These are phyloP conservation scores for Sicyos baderoa DNA, from an alignment of 306 rosid genomes.

Conservation along the genomic window DNA sequence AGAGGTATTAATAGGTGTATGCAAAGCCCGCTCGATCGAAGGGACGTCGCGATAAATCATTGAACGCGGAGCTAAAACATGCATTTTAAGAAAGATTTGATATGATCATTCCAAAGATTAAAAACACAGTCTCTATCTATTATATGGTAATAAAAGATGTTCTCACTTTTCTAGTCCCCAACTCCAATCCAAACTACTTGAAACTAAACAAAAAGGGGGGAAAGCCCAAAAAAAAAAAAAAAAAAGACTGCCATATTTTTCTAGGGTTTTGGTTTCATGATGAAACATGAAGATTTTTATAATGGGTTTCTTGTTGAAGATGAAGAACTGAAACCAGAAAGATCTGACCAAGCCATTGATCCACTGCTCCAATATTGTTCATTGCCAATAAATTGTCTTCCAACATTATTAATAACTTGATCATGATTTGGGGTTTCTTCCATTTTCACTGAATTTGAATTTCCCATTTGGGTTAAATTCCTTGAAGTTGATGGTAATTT, in stretches of 20 bases:
- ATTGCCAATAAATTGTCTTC: slow-evolving; percentile 12
- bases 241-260: background rate
- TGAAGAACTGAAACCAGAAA: slow-evolving; percentile 21
- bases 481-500: background rate
- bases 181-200: slow-evolving; percentile 12
- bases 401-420: background rate
- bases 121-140: background rate
- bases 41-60: background rate
- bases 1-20: no score
- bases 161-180: slow-evolving; percentile 5
- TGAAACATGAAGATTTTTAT: background rate
- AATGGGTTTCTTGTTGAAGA: slow-evolving; percentile 21
- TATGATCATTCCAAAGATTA: background rate
- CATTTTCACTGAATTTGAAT: slow-evolving; percentile 19
- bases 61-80: background rate
- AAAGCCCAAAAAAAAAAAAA: background rate
- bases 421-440: slow-evolving; percentile 15
- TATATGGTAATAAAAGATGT: slow-evolving; percentile 1
- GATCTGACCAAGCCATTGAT: slow-evolving; percentile 19
- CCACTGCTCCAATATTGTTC: slow-evolving; percentile 22
- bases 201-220: background rate
- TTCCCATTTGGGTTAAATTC: background rate
- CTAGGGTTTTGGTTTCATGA: slow-evolving; percentile 7
- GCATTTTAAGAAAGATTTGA: background rate
- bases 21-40: no score